Evolutionary conservation across 164 flowering plant genomes (phyloP), one percentile per base, ranked within the genome.

Genomic region (Paratinospora sagittata): DNA sequence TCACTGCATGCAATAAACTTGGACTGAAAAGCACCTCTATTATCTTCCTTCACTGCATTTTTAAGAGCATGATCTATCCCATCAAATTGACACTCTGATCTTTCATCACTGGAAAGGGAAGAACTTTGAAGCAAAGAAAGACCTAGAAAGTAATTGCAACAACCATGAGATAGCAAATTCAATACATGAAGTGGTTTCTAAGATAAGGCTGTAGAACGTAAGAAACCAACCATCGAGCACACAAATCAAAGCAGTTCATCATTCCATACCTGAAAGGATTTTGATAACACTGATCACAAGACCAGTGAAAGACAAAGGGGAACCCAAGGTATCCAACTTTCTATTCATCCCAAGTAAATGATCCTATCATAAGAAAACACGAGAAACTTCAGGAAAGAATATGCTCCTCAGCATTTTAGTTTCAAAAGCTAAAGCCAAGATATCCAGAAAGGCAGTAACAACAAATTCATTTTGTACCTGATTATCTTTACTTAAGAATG

Each of bases 401-500:
- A 17, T 0, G 65, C 57, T 6, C 62, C 66, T 43, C 26, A 65
- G 58, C 71, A 66, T 43, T 17, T 19, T 3, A 39, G 43, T 34
- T 62, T 49, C 27, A 52, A n/a, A 67, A 24, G 47, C 27, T 57
- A 39, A 23, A 37, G 52, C 65, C 43, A 67, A 72, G 23, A 36
- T 8, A 12, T 58, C 3, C 11, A 8, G 47, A 27, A 3, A 70
- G 10, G 65, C 11, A 8, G 45, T 27, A 7, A 70, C 8, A 69
- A 24, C 34, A 62, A 36, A 27, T 66, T 66, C 27, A 24, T 24
- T 63, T 52, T 70, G 60, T 81, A 92, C 99, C 98, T 95, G 99
- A 81, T 92, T 95, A 45, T 89, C 95, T 69, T 83, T 86, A 72
- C 98, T 95, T 13, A 90, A 85, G 77, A 92, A 93, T 27, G 98